Evolutionary conservation across 495 filamentous ascomycete genomes (phyloP).

Genomic region (Cladorrhinum samala): DNA sequence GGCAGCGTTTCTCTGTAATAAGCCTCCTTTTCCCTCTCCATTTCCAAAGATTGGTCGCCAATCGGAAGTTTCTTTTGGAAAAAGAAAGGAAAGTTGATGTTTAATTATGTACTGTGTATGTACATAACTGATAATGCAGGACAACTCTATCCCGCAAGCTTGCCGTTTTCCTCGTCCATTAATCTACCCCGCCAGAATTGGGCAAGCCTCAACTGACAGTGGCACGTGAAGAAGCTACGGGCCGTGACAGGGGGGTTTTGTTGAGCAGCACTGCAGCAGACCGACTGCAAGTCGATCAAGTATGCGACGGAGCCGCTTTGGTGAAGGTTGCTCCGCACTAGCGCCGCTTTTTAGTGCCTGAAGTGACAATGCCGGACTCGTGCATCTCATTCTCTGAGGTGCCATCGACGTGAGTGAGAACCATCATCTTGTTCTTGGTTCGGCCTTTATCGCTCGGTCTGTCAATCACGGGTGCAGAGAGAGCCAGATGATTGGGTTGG

Average conservation of each 20-base stretch:
- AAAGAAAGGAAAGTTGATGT: not conserved
- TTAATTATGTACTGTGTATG: too few relatives aligned
- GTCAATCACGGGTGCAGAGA: too few relatives aligned
- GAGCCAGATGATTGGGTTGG: too few relatives aligned
- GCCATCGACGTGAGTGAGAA: conserved; percentile 1
- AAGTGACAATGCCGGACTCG: conserved; percentile 6
- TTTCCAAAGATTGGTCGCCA: not conserved
- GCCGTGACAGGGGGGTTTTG: conserved; percentile 11
- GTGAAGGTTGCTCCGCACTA: conserved; percentile 7
- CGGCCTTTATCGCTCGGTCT: too few relatives aligned
- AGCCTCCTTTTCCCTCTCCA: too few relatives aligned
- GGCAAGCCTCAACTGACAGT: not conserved
- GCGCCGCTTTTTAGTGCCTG: conserved; percentile 13
- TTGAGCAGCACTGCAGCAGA: conserved; percentile 7
- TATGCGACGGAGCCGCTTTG: conserved; percentile 8
- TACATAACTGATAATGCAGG: too few relatives aligned
- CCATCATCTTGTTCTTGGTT: conserved; percentile 1
- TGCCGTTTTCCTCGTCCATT: too few relatives aligned
- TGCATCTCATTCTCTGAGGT: conserved; percentile 1
- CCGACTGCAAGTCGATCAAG: too few relatives aligned
- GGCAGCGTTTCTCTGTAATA: not conserved
- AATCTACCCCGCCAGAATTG: not conserved
- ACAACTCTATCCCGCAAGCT: too few relatives aligned
- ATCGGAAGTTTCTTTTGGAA: not conserved
- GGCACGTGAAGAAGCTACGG: conserved; percentile 15